Percentiles rank a stretch among this genome's conserved stretches.
These are phyloP conservation scores for Neostapfia colusana DNA, from an alignment of 176 grass and related monocot genomes.

Conservation along the genomic window DNA sequence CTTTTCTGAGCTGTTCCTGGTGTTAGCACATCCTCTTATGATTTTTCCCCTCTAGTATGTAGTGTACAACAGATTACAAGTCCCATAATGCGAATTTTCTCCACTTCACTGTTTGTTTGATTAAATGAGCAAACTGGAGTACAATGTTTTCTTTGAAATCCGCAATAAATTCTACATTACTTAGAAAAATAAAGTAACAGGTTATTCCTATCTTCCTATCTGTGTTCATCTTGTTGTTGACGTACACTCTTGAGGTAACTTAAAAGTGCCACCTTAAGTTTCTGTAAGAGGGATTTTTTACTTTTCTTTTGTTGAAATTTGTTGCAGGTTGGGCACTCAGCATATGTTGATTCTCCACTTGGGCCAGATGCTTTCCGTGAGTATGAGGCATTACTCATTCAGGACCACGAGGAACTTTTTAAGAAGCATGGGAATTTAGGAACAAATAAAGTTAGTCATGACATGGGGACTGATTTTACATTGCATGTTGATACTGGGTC, in stretches of 20 bases:
- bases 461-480: conserved; percentile 36
- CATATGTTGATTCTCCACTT: conserved; percentile 77
- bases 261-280: neutral
- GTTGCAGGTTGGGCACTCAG: conserved; percentile 77
- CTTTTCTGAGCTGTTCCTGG: conserved; percentile 9
- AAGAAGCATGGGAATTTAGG: conserved; percentile 57
- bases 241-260: conserved; percentile 9
- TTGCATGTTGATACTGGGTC: conserved; percentile 42
- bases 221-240: conserved; percentile 5
- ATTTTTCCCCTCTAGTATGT: neutral
- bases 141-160: conserved; percentile 14
- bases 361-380: conserved; percentile 94
- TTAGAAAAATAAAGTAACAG: neutral
- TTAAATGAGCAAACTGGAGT: neutral
- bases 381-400: conserved; percentile 80
- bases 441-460: conserved; percentile 26
- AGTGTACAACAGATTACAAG: conserved; percentile 4
- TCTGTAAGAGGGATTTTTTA: conserved; percentile 17
- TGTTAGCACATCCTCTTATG: conserved; percentile 11
- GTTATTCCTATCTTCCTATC: conserved; percentile 17
- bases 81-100: conserved; percentile 1
- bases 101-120: neutral
- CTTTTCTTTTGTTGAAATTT: conserved; percentile 12
- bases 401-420: conserved; percentile 88
- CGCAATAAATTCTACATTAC: neutral